These are phyloP conservation scores for Cyclanthera cordifolia DNA, from an alignment of 306 rosid genomes.

Conservation along the genomic window DNA sequence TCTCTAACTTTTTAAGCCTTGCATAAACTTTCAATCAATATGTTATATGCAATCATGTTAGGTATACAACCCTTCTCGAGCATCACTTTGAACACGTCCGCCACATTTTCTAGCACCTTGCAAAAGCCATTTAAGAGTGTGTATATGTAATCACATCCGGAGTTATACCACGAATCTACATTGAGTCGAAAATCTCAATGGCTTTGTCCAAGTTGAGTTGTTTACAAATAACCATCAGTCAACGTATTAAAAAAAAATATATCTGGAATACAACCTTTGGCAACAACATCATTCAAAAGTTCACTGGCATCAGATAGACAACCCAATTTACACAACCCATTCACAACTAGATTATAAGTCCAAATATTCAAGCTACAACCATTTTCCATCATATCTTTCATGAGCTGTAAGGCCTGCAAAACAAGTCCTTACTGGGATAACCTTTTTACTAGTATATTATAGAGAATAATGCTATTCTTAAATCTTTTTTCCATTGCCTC, in stretches of 20 bases:
- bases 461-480: constrained; percentile 54
- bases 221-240: constrained; percentile 77
- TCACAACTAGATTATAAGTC: constrained; percentile 65
- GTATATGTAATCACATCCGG: constrained; percentile 85
- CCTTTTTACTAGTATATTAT: constrained; percentile 68
- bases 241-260: constrained; percentile 71
- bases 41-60: constrained; percentile 55
- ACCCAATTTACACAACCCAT: constrained; percentile 88
- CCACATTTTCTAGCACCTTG: constrained; percentile 61
- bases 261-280: constrained; percentile 67
- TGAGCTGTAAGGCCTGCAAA: constrained; percentile 70
- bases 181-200: constrained; percentile 39
- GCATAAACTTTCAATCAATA: constrained; percentile 69
- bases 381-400: constrained; percentile 64
- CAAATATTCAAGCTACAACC: constrained; percentile 59
- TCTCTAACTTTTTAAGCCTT: constrained; percentile 48
- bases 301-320: constrained; percentile 59
- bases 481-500: constrained; percentile 54
- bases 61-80: constrained; percentile 55
- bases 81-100: constrained; percentile 56
- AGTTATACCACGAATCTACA: constrained; percentile 71
- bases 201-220: constrained; percentile 55
- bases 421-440: constrained; percentile 60
- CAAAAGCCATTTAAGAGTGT: constrained; percentile 79
- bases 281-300: constrained; percentile 55